These are phyloP conservation scores for Trichoderma simmonsii DNA, from an alignment of 2,329 filamentous ascomycete species.

Conservation along the genomic window DNA sequence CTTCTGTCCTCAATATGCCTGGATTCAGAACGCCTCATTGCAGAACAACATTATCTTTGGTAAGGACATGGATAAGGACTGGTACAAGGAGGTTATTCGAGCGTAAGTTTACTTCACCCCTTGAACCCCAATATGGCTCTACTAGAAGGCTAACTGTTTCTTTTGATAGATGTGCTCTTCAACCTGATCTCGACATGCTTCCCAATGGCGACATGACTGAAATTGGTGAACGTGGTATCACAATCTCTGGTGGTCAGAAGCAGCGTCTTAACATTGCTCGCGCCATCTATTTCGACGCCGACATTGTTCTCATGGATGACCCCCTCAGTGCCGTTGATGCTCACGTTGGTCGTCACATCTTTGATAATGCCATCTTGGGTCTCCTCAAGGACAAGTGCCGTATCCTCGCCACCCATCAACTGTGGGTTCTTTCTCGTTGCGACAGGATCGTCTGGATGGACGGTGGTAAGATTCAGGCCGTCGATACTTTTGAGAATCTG, in stretches of 20 bases:
- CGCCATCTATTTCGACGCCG: conserved; percentile 67
- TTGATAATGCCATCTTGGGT: conserved; percentile 90
- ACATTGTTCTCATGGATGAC: conserved; percentile 68
- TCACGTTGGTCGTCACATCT: conserved; percentile 71
- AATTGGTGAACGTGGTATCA: conserved; percentile 93
- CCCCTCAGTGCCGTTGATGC: conserved; percentile 67
- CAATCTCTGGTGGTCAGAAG: conserved; percentile 92
- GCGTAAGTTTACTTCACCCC: conserved; percentile 49
- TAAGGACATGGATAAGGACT: conserved; percentile 67
- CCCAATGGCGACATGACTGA: conserved; percentile 85
- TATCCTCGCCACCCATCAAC: conserved; percentile 89
- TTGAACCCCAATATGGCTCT: background rate
- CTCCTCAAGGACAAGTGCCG: conserved; percentile 85
- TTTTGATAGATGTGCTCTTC: conserved; percentile 65
- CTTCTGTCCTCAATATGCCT: conserved; percentile 94
- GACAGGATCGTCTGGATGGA: conserved; percentile 95
- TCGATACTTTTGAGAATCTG: conserved; percentile 86
- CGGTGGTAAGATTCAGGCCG: conserved; percentile 73
- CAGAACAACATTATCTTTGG: conserved; percentile 90
- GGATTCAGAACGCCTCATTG: conserved; percentile 91
- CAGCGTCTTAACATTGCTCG: conserved; percentile 92
- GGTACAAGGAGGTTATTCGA: conserved; percentile 82
- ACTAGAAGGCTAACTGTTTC: background rate
- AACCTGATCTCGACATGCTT: conserved; percentile 88
- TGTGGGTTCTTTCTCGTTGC: conserved; percentile 86